Conservation (phyloP, 2,329 filamentous ascomycete species). For the Colletotrichum destructivum region DNA sequence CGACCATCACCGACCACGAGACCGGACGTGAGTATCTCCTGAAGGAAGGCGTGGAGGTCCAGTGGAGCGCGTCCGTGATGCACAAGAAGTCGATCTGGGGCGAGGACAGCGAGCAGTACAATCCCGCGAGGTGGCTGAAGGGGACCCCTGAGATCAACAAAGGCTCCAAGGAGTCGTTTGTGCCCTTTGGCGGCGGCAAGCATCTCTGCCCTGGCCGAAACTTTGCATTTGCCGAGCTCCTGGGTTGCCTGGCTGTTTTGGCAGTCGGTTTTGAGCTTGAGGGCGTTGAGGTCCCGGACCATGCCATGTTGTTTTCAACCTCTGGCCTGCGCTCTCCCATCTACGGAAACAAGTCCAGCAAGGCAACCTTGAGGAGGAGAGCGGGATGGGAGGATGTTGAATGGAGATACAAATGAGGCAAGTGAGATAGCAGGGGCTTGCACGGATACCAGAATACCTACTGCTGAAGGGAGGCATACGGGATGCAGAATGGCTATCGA, state of each 20-base stretch:
- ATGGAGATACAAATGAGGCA: conserved; percentile 43
- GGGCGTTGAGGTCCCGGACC: conserved; percentile 44
- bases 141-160: conserved; percentile 14
- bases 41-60: conserved; percentile 48
- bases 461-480: not conserved
- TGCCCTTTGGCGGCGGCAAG: conserved; percentile 53
- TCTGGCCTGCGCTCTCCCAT: conserved; percentile 39
- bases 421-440: not conserved
- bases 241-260: conserved; percentile 45
- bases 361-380: conserved; percentile 41
- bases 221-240: conserved; percentile 52
- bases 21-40: conserved; percentile 47
- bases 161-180: conserved; percentile 47
- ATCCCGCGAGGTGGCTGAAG: conserved; percentile 47
- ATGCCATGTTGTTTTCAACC: conserved; percentile 29
- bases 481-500: not conserved
- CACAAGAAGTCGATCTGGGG: conserved; percentile 49
- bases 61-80: conserved; percentile 47
- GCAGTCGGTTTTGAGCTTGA: conserved; percentile 47
- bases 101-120: conserved; percentile 44
- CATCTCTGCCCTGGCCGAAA: conserved; percentile 53
- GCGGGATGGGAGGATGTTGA: conserved; percentile 47
- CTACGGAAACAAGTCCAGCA: conserved; percentile 32
- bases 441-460: not conserved
- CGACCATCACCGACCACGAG: conserved; percentile 47